Conservation (phyloP, 495 filamentous ascomycete genomes). For the Cudoniella acicularis region DNA sequence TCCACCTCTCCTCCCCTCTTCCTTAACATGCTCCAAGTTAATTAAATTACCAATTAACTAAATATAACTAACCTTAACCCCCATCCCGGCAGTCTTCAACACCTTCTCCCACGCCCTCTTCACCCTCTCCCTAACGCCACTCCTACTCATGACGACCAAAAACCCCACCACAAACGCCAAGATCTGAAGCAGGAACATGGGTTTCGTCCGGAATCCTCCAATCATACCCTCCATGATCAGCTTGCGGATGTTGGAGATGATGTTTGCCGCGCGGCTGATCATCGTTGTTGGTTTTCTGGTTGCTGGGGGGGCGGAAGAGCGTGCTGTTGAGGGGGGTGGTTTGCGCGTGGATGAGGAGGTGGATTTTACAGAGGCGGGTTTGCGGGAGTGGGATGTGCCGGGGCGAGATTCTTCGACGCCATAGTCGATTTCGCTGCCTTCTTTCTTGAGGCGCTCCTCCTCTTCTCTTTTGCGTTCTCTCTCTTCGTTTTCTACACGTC, state of each 20-base stretch:
- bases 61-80: slow-evolving; percentile 96
- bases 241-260: slow-evolving; percentile 53
- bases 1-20: neutral
- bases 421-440: slow-evolving; percentile 51
- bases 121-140: slow-evolving; percentile 71
- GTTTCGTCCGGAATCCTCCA: slow-evolving; percentile 63
- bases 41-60: too few relatives aligned
- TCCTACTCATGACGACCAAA: slow-evolving; percentile 68
- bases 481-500: slow-evolving; percentile 51
- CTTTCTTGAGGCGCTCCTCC: slow-evolving; percentile 21
- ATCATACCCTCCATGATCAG: slow-evolving; percentile 56
- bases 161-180: slow-evolving; percentile 82
- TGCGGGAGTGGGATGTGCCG: neutral
- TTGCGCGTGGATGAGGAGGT: slow-evolving; percentile 9
- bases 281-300: slow-evolving; percentile 39
- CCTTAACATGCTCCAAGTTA: too few relatives aligned
- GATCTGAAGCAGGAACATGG: slow-evolving; percentile 67
- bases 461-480: slow-evolving; percentile 39
- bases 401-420: slow-evolving; percentile 43
- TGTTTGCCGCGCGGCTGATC: slow-evolving; percentile 43
- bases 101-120: slow-evolving; percentile 80
- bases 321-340: slow-evolving; percentile 16
- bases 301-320: slow-evolving; percentile 26
- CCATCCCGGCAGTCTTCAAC: slow-evolving; percentile 85
- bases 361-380: slow-evolving; percentile 27